Conservation (phyloP, 495 filamentous ascomycete genomes). For the Neurospora hispaniola region DNA sequence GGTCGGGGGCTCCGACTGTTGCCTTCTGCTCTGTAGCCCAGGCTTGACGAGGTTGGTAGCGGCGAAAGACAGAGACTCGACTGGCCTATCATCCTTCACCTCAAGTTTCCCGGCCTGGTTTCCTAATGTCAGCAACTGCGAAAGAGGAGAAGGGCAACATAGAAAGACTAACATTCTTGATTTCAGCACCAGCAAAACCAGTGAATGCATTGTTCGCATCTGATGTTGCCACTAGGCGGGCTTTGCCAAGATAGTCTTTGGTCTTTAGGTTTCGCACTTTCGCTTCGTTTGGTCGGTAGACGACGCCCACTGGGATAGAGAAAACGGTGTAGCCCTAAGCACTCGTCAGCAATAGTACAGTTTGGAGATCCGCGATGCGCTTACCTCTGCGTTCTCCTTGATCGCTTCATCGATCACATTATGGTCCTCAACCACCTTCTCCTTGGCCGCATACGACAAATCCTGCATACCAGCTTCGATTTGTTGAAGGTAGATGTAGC, state of each 20-base stretch:
- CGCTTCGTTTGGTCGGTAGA: conserved; percentile 92
- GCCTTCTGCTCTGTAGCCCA: conserved; percentile 62
- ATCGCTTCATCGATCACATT: conserved; percentile 98
- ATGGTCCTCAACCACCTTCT: conserved; percentile 91
- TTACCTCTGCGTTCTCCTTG: conserved; percentile 79
- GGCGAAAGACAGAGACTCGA: conserved; percentile 76
- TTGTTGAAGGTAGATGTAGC: conserved; percentile 94
- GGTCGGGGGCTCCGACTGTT: conserved; percentile 76
- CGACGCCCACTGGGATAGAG: conserved; percentile 89
- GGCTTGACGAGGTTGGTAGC: conserved; percentile 85
- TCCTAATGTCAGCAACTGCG: conserved; percentile 14
- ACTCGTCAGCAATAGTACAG: conserved; percentile 16
- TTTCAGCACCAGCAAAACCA: conserved; percentile 63
- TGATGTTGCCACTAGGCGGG: conserved; percentile 83
- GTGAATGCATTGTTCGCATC: conserved; percentile 67
- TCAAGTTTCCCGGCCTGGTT: conserved; percentile 10
- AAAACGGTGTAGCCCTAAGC: conserved; percentile 92
- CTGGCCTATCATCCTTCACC: conserved; percentile 59
- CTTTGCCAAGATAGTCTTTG: conserved; percentile 94
- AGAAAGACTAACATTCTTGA: conserved; percentile 45
- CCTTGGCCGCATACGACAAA: conserved; percentile 83
- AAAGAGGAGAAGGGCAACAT: background rate
- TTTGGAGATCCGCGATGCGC: conserved; percentile 6
- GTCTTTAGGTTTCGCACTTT: conserved; percentile 97
- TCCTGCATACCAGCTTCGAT: conserved; percentile 84